Evolutionary conservation across 257 asterid genomes (phyloP).

Genomic region (Nicotiana otophora): DNA sequence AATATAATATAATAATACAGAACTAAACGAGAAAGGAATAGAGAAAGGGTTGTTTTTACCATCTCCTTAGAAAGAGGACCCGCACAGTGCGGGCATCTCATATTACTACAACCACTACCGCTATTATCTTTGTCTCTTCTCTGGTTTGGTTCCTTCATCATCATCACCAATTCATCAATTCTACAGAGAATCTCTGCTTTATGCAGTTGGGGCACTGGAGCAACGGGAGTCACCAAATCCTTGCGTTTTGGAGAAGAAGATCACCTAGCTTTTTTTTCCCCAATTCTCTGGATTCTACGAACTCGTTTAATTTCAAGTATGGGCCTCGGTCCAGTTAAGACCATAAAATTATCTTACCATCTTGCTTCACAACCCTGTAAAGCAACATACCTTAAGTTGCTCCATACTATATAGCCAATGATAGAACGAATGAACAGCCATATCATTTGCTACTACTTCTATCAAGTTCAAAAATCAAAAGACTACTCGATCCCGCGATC

Average conservation of each 20-base stretch:
- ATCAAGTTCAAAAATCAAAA: too few species aligned
- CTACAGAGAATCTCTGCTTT: background rate
- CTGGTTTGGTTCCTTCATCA: background rate
- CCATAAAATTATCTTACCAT: too few species aligned
- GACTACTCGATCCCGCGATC: too few species aligned
- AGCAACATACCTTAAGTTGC: too few species aligned
- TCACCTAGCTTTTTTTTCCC: background rate
- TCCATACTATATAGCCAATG: too few species aligned
- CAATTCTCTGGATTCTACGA: background rate
- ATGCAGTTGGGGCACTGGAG: background rate
- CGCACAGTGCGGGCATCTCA: conserved; percentile 71
- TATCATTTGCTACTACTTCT: too few species aligned
- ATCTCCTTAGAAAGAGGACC: conserved; percentile 77
- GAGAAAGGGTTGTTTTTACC: conserved; percentile 26
- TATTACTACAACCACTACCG: background rate
- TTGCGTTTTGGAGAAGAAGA: background rate
- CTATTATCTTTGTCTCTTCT: background rate
- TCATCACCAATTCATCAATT: background rate
- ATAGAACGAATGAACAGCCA: too few species aligned
- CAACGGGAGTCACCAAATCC: background rate
- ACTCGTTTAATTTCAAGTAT: background rate
- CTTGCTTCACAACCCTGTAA: too few species aligned
- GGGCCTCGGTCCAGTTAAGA: too few species aligned
- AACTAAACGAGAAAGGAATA: background rate
- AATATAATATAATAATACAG: background rate